A percentile compares a stretch with the other conserved stretches of the same genome.
phyloP scores from a whole-genome alignment of 805 yeast genomes.

The Kazachstania africana region DNA sequence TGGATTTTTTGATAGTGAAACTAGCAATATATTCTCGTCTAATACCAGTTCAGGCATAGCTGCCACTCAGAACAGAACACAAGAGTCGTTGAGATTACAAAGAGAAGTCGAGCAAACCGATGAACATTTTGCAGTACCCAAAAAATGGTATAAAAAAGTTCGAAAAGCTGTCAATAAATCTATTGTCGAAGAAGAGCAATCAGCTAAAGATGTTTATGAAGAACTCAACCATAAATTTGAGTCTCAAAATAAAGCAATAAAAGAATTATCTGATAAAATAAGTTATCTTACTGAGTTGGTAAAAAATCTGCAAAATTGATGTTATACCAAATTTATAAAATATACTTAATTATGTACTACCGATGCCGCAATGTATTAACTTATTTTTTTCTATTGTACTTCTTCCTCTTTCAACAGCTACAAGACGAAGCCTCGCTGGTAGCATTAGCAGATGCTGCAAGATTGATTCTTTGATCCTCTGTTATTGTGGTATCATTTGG shows the following conservation, averaged over 20 bases:
- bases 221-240: no score
- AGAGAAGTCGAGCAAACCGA: constrained; percentile 55
- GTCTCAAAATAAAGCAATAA: no score
- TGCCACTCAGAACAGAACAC: constrained; percentile 27
- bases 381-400: no score
- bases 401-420: constrained; percentile 27
- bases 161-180: constrained; percentile 12
- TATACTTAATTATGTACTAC: no score
- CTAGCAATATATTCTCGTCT: constrained; percentile 11
- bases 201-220: no score
- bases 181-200: no score
- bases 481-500: constrained; percentile 15
- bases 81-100: constrained; percentile 34
- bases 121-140: constrained; percentile 49
- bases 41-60: constrained; percentile 14
- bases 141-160: constrained; percentile 41
- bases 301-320: no score
- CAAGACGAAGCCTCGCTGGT: constrained; percentile 23
- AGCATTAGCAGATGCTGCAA: constrained; percentile 23
- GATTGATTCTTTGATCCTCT: constrained; percentile 25
- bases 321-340: no score
- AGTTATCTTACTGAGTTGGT: no score
- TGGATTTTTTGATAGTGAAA: constrained; percentile 39
- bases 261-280: no score
- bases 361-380: not conserved